Percentiles rank a stretch among this genome's conserved stretches.
These are phyloP conservation scores for Rachicladosporium sp. DNA, from an alignment of 2,329 filamentous ascomycete species.

Conservation along the genomic window DNA sequence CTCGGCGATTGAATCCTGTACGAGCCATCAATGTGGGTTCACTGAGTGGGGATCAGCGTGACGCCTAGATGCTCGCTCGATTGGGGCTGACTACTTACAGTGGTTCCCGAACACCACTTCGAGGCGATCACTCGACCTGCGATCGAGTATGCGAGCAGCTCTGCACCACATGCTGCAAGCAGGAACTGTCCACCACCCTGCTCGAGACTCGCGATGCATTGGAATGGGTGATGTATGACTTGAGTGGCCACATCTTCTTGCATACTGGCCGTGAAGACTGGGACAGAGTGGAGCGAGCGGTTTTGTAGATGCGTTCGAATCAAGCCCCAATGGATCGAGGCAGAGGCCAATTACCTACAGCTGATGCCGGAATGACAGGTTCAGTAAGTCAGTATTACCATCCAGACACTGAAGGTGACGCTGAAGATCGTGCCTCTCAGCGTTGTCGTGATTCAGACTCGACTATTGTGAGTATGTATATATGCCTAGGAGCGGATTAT, in stretches of 20 bases:
- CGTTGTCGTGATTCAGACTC: too few species aligned
- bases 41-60: conserved; percentile 10
- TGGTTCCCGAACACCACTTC: conserved; percentile 41
- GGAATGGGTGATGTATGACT: conserved; percentile 29
- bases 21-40: conserved; percentile 3
- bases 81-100: conserved; percentile 8
- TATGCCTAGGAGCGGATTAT: too few species aligned
- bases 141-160: conserved; percentile 55
- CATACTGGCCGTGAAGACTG: too few species aligned
- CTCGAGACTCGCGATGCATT: conserved; percentile 25
- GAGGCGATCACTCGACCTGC: conserved; percentile 46
- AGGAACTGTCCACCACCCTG: conserved; percentile 37
- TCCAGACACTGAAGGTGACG: too few species aligned
- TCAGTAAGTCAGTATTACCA: too few species aligned
- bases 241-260: neutral
- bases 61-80: conserved; percentile 12
- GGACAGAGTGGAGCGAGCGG: too few species aligned
- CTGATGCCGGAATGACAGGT: too few species aligned
- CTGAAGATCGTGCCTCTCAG: too few species aligned
- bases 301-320: too few species aligned
- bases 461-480: too few species aligned
- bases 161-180: conserved; percentile 61
- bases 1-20: neutral
- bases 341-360: too few species aligned
- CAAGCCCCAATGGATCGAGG: too few species aligned